phyloP scores from a whole-genome alignment of 441 rosid species.

The Pelargonium fulgidum region DNA sequence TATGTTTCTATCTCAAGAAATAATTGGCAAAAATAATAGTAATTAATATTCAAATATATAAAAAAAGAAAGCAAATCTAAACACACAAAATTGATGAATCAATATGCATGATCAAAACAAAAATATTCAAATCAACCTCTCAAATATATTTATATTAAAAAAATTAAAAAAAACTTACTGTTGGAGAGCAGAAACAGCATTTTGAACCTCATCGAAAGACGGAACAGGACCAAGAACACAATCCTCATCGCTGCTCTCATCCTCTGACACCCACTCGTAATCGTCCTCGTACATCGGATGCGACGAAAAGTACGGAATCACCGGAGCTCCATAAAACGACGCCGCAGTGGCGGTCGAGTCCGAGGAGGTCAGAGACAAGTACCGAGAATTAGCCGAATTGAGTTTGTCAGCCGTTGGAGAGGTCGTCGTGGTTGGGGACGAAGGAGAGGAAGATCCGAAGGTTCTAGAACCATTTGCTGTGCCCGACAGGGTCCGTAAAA shows the following conservation, averaged over 20 bases:
- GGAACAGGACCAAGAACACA: conserved; percentile 61
- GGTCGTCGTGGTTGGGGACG: conserved; percentile 19
- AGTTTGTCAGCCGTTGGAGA: conserved; percentile 21
- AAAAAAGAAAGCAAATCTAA: neutral
- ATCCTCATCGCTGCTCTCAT: conserved; percentile 40
- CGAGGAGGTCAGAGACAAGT: conserved; percentile 35
- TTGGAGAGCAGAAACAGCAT: conserved; percentile 65
- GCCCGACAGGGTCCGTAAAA: conserved; percentile 52
- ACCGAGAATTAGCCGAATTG: conserved; percentile 20
- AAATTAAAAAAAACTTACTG: conserved; percentile 33
- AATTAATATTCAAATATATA: too few species aligned
- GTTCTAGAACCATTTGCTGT: conserved; percentile 42
- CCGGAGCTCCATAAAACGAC: conserved; percentile 4
- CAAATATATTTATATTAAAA: too few species aligned
- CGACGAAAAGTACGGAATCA: conserved; percentile 27
- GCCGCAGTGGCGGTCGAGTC: conserved; percentile 10
- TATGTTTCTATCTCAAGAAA: neutral
- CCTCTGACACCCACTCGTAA: conserved; percentile 56
- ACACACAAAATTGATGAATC: neutral
- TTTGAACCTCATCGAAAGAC: conserved; percentile 66
- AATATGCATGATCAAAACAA: neutral
- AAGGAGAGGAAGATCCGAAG: conserved; percentile 28
- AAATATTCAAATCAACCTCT: too few species aligned
- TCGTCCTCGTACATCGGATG: conserved; percentile 39
- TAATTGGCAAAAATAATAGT: neutral